Evolutionary conservation across 2,329 filamentous ascomycete genomes (phyloP), one percentile per base, ranked within the genome.

Genomic region (Penicillium italicum): DNA sequence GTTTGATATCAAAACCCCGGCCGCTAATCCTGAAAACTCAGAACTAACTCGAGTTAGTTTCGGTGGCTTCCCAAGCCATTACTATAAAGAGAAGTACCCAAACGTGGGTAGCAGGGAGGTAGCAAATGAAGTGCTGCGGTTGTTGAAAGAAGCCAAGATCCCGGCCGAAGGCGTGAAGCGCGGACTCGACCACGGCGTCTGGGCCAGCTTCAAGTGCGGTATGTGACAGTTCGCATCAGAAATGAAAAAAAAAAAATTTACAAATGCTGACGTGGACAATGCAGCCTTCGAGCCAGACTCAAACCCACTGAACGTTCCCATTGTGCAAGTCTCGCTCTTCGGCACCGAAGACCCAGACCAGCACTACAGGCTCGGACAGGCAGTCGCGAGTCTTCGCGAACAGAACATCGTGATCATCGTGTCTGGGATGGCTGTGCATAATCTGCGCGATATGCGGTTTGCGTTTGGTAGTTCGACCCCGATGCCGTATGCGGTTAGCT

Each of bases 351-450:
- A 88, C 56, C 82, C 86, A 0, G 77, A 82, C 56, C 79, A 82
- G 66, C 88, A 91, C 68, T 88, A 86, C 71, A 77, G 77, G 3
- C 80, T 91, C 2, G 89, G 89, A 1, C 78, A 82, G 55, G 87
- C 88, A 1, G 77, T 91, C 2, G 74, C 83, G 9, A 72, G 79
- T n/a, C 79, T 91, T 1, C 82, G 89, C 16, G 84, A 88, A 16
- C 81, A 89, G 51, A 83, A 83, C 18, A 79, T 90, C 49, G 77
- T 87, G 46, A 85, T 91, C 56, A 82, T 91, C 43, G 83, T 82
- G 24, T 87, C 86, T 0, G 88, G 88, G 11, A 90, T 91, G 87
- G 86, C 87, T 0, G 88, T 89, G 22, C 87, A 89, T 64, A 89
- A 89, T 62, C 74, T 89, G 34, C 77, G 82, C 1, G 83, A 88